Base-by-base conservation (phyloP, 768 basidiomycete genomes). In the Hirschioporus abietinus region DNA sequence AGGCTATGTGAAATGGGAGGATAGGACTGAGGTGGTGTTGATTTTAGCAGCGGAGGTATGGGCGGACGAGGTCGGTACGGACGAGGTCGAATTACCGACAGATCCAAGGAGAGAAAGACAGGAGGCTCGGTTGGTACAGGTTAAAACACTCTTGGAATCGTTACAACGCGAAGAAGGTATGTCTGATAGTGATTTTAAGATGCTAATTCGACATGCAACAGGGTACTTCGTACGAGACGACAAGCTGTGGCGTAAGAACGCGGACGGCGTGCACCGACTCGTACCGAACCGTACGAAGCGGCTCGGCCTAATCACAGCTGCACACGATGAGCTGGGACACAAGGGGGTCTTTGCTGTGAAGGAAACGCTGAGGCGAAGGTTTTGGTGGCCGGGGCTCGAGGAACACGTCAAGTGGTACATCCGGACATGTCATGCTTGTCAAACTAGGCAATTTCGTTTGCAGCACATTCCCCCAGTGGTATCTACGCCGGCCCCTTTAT, bases 391-490 rank as follows among this genome's bases (percentile, higher is more conserved):
- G 1, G 63, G 63, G 1, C 58, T 75, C 18, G 64, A 65, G 0
- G 63, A 64, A 0, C 68, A 75, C 63, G 65, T 72, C 10, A 35
- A n/a, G 5, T 70, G 72, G 68, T 72, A 67, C 61, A 60, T 75
- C 1, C 20, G 65, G 7, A 73, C 77, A 0, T 82, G 82, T 64
- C 77, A 81, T 60, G 63, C 71, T 6, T 83, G 82, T 65, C 82
- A 83, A 59, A 60, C 71, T 0, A 66, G 72, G 0, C 71, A 73
- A 0, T 66, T 68, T 0, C 10, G 65, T 0, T 73, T 74, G 15
- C 58, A 80, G 0, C 25, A 64, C 0, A 70, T 73, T 17, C 75
- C 72, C 0, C 70, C 72, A 1, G 69, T 65, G 0, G 64, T 75
- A 3, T 52, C 72, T 0, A 36, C 34, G 0, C 72, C 74, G 2